A percentile compares a stretch with the other conserved stretches of the same genome.
phyloP scores from a whole-genome alignment of 495 filamentous ascomycete species.

The Podospora anserina region DNA sequence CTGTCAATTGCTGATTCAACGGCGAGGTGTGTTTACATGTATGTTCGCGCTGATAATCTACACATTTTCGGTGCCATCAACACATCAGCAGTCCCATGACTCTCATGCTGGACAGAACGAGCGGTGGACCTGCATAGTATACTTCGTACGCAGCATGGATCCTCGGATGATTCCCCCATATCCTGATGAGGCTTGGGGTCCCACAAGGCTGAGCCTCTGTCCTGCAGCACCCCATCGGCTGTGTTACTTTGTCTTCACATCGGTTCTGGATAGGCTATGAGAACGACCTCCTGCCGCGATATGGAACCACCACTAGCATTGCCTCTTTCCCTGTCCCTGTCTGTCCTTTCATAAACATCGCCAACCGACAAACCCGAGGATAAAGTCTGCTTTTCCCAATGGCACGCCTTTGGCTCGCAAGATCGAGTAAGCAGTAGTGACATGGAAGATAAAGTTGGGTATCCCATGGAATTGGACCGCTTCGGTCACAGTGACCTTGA shows the following conservation, averaged over 20 bases:
- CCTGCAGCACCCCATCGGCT: neutral
- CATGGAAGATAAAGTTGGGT: slow-evolving; percentile 62
- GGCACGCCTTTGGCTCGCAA: slow-evolving; percentile 54
- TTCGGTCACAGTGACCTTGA: slow-evolving; percentile 16
- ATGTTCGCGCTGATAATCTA: neutral
- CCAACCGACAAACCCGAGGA: slow-evolving; percentile 5
- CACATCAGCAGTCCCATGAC: neutral
- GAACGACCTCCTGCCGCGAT: too few species aligned
- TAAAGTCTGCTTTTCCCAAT: slow-evolving; percentile 54
- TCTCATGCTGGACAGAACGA: neutral
- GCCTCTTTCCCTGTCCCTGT: neutral
- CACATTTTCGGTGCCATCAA: neutral
- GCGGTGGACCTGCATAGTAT: neutral
- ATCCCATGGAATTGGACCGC: slow-evolving; percentile 41
- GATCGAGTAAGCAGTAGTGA: slow-evolving; percentile 53
- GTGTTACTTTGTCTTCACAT: neutral
- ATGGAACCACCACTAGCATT: neutral
- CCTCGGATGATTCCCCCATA: neutral
- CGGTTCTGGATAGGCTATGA: neutral
- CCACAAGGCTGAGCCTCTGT: neutral
- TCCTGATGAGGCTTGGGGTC: neutral
- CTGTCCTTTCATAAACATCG: neutral
- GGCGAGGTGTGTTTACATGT: neutral
- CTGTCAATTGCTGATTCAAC: neutral
- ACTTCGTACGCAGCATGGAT: neutral